Evolutionary conservation across 441 rosid genomes (phyloP).

Genomic region (Codiaeum variegatum): DNA sequence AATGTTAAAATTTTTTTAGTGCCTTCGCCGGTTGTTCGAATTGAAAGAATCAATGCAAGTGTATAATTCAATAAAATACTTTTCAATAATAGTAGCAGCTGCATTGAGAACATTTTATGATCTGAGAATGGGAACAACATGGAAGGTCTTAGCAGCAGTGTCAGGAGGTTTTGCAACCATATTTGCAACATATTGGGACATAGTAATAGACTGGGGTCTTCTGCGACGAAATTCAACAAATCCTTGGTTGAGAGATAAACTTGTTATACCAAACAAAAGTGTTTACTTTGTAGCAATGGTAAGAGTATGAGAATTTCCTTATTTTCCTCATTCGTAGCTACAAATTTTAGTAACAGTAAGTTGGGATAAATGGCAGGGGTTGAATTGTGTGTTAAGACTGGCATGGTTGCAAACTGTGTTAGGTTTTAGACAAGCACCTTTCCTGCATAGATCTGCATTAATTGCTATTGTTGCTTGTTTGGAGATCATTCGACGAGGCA

Average conservation of each 20-base stretch:
- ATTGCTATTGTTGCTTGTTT: conserved; percentile 50
- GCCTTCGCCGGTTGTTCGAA: conserved; percentile 55
- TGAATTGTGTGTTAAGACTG: conserved; percentile 67
- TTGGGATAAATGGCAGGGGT: conserved; percentile 39
- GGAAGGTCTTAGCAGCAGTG: conserved; percentile 46
- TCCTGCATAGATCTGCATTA: conserved; percentile 55
- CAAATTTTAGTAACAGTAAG: neutral
- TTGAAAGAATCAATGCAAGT: conserved; percentile 44
- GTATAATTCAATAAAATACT: conserved; percentile 47
- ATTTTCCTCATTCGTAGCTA: neutral
- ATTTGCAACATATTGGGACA: conserved; percentile 60
- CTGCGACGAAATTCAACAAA: conserved; percentile 48
- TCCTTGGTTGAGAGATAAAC: conserved; percentile 83
- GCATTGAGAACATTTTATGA: conserved; percentile 45
- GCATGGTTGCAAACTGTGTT: conserved; percentile 83
- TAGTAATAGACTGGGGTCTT: conserved; percentile 81
- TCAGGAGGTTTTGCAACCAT: conserved; percentile 54
- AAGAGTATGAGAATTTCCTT: conserved; percentile 7
- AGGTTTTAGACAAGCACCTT: conserved; percentile 50
- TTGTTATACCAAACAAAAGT: conserved; percentile 46
- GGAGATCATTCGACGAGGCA: conserved; percentile 84
- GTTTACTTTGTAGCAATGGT: conserved; percentile 75
- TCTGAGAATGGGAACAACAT: conserved; percentile 24
- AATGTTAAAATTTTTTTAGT: conserved; percentile 51
- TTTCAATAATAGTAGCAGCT: conserved; percentile 60